Evolutionary conservation across 2,329 filamentous ascomycete genomes (phyloP).

Genomic region (Ophiostoma australiae): DNA sequence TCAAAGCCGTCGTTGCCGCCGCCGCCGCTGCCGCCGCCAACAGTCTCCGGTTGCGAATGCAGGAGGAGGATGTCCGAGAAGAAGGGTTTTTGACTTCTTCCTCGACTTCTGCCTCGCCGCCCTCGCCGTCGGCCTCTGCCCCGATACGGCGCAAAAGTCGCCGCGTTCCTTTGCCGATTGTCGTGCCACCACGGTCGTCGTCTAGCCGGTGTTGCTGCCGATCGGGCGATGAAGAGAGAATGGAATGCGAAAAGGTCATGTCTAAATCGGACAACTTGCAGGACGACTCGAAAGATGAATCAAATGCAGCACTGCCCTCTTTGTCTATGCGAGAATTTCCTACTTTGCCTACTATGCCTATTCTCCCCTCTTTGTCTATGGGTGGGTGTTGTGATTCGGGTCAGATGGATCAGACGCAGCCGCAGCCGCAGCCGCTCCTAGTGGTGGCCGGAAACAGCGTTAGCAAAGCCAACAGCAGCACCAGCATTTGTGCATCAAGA

Average conservation of each 20-base stretch:
- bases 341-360: background rate
- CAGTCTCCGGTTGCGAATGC: conserved; percentile 21
- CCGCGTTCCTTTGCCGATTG: conserved; percentile 34
- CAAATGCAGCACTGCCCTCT: background rate
- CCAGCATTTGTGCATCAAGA: background rate
- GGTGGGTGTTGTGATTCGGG: background rate
- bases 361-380: conserved; percentile 8
- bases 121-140: background rate
- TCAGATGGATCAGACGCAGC: background rate
- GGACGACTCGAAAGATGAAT: background rate
- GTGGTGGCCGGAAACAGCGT: conserved; percentile 12
- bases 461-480: conserved; percentile 1
- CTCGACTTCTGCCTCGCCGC: background rate
- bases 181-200: conserved; percentile 30
- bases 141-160: conserved; percentile 2
- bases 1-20: conserved; percentile 44
- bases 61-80: background rate
- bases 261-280: background rate
- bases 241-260: background rate
- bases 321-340: background rate
- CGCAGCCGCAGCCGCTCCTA: background rate
- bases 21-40: conserved; percentile 16
- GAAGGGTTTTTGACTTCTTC: too few species aligned
- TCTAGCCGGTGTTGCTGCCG: background rate
- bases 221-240: background rate